A percentile compares a stretch with the other conserved stretches of the same genome.
Conservation (phyloP, 768 basidiomycete species). For the Sporobolomyces phaffii region DNA sequence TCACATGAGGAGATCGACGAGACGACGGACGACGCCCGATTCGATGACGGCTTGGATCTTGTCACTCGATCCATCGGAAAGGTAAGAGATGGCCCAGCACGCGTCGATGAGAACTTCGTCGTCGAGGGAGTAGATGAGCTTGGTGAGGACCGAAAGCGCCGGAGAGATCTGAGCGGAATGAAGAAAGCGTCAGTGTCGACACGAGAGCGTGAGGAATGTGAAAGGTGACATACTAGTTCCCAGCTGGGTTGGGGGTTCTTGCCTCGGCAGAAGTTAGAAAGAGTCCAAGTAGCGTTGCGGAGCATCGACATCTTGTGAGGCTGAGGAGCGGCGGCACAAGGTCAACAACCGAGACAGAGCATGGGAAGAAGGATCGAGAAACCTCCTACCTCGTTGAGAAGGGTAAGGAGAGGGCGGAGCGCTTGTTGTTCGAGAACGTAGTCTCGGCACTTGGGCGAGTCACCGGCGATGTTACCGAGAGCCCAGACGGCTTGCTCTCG, state of each 20-base stretch:
- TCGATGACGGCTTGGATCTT: slow-evolving; percentile 99
- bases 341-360: slow-evolving; percentile 73
- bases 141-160: slow-evolving; percentile 90
- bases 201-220: not conserved
- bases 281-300: slow-evolving; percentile 88
- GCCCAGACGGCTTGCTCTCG: slow-evolving; percentile 99
- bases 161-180: slow-evolving; percentile 82
- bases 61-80: slow-evolving; percentile 97
- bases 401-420: slow-evolving; percentile 76
- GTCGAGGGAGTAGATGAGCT: slow-evolving; percentile 96
- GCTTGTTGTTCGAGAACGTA: slow-evolving; percentile 92
- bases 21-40: slow-evolving; percentile 90
- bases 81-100: slow-evolving; percentile 99
- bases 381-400: slow-evolving; percentile 36
- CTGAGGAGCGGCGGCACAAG: too few relatives aligned
- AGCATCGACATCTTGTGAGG: slow-evolving; percentile 99
- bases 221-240: slow-evolving; percentile 66
- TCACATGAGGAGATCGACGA: slow-evolving; percentile 89
- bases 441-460: slow-evolving; percentile 94
- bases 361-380: not conserved
- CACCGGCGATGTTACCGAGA: slow-evolving; percentile 96
- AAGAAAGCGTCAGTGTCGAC: slow-evolving; percentile 13
- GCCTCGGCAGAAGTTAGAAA: slow-evolving; percentile 98
- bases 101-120: slow-evolving; percentile 99
- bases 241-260: slow-evolving; percentile 97